Base-by-base conservation (phyloP, 2,329 filamentous ascomycete species). In the Herpotrichia juniperi region DNA sequence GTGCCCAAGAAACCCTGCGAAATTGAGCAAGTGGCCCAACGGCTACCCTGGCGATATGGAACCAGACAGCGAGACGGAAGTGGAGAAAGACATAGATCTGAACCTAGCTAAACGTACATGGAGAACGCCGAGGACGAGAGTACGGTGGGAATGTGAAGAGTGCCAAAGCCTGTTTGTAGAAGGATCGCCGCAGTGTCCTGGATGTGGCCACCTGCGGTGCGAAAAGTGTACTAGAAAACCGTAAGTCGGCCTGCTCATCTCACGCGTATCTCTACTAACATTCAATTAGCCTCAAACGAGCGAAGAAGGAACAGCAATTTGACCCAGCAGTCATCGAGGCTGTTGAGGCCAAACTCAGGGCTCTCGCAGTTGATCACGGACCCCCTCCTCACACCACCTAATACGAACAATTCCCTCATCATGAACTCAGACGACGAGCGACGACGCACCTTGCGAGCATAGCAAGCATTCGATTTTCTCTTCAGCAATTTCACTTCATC, bases 1-100 rank as follows among this genome's bases (percentile, higher is more conserved):
- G 67, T 96, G 91, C 71, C 90, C 90, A 24, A 81, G 91, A 62
- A 87, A 91, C 65, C 91, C 91, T 82, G 78, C 86, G 54, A 89
- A 88, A 75, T 85, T 83, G 64, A 80, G 83, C 64, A 88, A 87
- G 65, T 90, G 87, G 69, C 87, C 87, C 0, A 81, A 84, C 56
- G 87, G 87, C 37, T 90, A 90, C 68, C 87, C 87, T 4, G 86
- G 87, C 35, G 87, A 90, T 61, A 78, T 78, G 26, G 68, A 70
- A 12, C 50, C 67, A 1, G 69, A 71, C 35, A 70, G 69, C 21
- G 68, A 71, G 14, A 70, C 61, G 7, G 66, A 73, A 52, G 52
- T 63, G 14, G 68, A 63, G 25, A 31, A 42, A 4, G 54, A 63
- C 24, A 58, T 37, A 4, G 60, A 54, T 54, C 26, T 37, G 3